Percentiles rank a stretch among this genome's conserved stretches.
Conservation (phyloP, 2,329 filamentous ascomycete genomes). For the Trichoderma lentiforme region DNA sequence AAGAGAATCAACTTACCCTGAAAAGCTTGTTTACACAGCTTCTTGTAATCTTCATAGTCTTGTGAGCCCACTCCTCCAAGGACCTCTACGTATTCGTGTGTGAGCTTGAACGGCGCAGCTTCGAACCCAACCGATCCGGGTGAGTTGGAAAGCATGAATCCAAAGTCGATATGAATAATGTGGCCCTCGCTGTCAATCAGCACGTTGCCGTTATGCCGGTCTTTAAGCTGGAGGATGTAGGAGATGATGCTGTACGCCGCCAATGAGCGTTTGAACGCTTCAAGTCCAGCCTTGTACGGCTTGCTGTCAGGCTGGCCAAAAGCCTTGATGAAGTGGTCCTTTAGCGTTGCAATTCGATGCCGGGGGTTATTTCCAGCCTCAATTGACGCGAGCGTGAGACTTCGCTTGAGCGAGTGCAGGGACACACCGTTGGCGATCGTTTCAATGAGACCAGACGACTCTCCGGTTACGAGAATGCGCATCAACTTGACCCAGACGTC, state of each 20-base stretch:
- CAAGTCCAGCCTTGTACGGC: slow-evolving; percentile 67
- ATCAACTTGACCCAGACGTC: slow-evolving; percentile 87
- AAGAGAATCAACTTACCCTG: slow-evolving; percentile 54
- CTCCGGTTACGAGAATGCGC: slow-evolving; percentile 81
- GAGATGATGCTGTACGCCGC: slow-evolving; percentile 83
- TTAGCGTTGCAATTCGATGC: slow-evolving; percentile 73
- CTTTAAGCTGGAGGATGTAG: slow-evolving; percentile 80
- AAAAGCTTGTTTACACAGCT: slow-evolving; percentile 77
- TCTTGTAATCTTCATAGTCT: slow-evolving; percentile 73
- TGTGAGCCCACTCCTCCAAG: slow-evolving; percentile 68
- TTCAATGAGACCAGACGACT: slow-evolving; percentile 80
- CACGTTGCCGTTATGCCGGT: slow-evolving; percentile 83
- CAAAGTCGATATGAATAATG: slow-evolving; percentile 86
- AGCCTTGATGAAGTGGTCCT: slow-evolving; percentile 76
- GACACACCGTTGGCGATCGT: slow-evolving; percentile 87
- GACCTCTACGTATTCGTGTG: slow-evolving; percentile 81
- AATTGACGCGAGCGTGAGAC: slow-evolving; percentile 71
- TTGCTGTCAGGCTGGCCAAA: slow-evolving; percentile 70
- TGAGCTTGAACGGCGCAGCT: slow-evolving; percentile 82
- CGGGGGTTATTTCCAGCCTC: slow-evolving; percentile 70
- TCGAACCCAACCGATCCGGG: slow-evolving; percentile 82
- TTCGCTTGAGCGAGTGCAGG: slow-evolving; percentile 80
- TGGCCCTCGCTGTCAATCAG: slow-evolving; percentile 82
- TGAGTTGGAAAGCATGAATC: slow-evolving; percentile 85
- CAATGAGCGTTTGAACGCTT: slow-evolving; percentile 76